phyloP scores from a whole-genome alignment of 257 asterid species.

The Cinchona pubescens region DNA sequence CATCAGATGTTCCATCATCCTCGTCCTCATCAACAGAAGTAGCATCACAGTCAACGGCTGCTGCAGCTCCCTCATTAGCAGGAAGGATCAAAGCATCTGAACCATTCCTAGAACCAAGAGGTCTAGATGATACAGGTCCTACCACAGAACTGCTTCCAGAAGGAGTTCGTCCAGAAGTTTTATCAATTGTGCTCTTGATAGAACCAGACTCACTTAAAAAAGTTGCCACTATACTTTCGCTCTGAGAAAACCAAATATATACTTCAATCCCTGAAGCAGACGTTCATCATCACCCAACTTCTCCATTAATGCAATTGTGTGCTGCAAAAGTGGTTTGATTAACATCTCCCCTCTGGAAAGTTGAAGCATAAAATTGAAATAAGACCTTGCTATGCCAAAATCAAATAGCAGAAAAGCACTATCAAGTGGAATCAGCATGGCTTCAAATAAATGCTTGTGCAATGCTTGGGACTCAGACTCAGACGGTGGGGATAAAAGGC shows the following conservation, averaged over 20 bases:
- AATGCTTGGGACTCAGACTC: constrained; percentile 53
- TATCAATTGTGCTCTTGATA: constrained; percentile 43
- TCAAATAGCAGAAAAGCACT: constrained; percentile 73
- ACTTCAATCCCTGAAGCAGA: constrained; percentile 76
- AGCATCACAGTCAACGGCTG: constrained; percentile 85
- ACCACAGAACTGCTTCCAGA: constrained; percentile 53
- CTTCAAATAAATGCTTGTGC: constrained; percentile 65
- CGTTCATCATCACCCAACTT: constrained; percentile 70
- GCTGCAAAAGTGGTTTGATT: constrained; percentile 64
- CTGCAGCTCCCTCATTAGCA: constrained; percentile 64
- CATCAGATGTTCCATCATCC: constrained; percentile 99
- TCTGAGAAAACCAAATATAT: constrained; percentile 75
- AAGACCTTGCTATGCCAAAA: constrained; percentile 48
- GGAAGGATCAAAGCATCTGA: constrained; percentile 64
- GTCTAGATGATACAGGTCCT: constrained; percentile 54
- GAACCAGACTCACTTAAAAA: constrained; percentile 65
- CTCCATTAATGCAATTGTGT: constrained; percentile 56
- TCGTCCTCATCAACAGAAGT: constrained; percentile 96
- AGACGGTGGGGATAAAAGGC: constrained; percentile 52
- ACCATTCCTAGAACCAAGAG: constrained; percentile 65
- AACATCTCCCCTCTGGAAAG: constrained; percentile 65
- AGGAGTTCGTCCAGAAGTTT: constrained; percentile 49
- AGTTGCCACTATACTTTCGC: no score
- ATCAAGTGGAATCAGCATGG: constrained; percentile 74
- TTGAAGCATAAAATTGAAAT: constrained; percentile 66